phyloP scores from a whole-genome alignment of 169 alveolate species.

The Plasmodium billcollinsi region DNA sequence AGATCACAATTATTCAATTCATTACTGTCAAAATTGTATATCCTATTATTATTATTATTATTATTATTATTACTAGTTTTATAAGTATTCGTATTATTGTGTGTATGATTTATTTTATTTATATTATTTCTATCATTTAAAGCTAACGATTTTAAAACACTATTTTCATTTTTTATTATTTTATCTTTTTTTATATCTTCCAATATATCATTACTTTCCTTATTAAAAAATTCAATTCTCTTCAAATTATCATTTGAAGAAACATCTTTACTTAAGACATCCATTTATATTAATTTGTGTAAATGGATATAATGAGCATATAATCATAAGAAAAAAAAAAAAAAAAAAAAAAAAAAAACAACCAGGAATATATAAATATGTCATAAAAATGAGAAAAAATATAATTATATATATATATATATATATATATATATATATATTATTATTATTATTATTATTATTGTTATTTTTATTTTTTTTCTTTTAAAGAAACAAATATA shows the following conservation, averaged over 20 bases:
- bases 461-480: too few species aligned
- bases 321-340: neutral
- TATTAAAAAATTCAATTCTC: constrained; percentile 25
- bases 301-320: too few species aligned
- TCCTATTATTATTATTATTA: too few species aligned
- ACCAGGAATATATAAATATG: neutral
- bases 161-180: neutral
- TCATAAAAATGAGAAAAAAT: neutral
- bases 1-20: too few species aligned
- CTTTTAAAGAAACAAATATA: too few species aligned
- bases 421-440: too few species aligned
- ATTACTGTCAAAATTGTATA: too few species aligned
- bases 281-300: constrained; percentile 3
- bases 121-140: neutral
- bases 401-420: neutral
- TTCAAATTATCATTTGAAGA: neutral
- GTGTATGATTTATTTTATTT: constrained; percentile 7
- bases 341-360: neutral
- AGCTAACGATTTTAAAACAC: too few species aligned
- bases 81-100: neutral
- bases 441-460: too few species aligned
- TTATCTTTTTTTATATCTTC: neutral
- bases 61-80: too few species aligned
- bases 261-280: constrained; percentile 32
- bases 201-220: constrained; percentile 4